Percentiles rank a stretch among this genome's conserved stretches.
Conservation (phyloP, 805 yeast species). For the Metschnikowia shivogae region DNA sequence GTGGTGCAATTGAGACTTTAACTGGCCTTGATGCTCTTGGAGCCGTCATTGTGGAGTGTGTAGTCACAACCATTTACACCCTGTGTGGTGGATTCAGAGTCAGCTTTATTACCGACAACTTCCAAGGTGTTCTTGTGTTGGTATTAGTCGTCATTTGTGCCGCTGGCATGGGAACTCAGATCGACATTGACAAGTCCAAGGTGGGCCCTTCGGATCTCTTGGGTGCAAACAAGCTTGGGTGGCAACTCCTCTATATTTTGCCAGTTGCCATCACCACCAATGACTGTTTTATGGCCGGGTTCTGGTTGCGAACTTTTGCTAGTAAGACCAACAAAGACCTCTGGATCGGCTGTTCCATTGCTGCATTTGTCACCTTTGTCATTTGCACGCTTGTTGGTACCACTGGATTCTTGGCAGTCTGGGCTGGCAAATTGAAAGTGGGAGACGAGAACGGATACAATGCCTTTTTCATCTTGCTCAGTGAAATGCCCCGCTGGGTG, state of each 20-base stretch:
- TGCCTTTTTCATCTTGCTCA: constrained; percentile 68
- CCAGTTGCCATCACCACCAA: constrained; percentile 85
- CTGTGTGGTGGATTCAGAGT: constrained; percentile 85
- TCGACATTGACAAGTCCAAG: constrained; percentile 57
- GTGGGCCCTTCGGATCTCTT: constrained; percentile 65
- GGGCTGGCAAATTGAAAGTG: constrained; percentile 69
- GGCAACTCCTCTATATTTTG: constrained; percentile 84
- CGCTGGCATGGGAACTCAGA: constrained; percentile 73
- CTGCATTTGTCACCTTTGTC: constrained; percentile 60
- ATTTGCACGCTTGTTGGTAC: constrained; percentile 72
- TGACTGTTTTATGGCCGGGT: constrained; percentile 86
- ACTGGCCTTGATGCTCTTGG: constrained; percentile 79
- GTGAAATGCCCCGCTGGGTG: constrained; percentile 79
- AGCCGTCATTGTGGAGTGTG: constrained; percentile 79
- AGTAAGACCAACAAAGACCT: constrained; percentile 73
- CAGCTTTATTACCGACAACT: constrained; percentile 80
- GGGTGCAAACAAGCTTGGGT: constrained; percentile 67
- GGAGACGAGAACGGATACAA: constrained; percentile 54
- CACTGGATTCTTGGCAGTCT: constrained; percentile 84
- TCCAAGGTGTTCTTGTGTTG: constrained; percentile 75
- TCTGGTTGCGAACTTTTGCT: constrained; percentile 94
- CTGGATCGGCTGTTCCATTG: constrained; percentile 69
- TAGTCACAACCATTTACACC: constrained; percentile 83
- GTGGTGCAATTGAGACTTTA: constrained; percentile 69
- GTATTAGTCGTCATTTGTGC: constrained; percentile 65